Evolutionary conservation across 2,329 filamentous ascomycete species (phyloP).

Genomic region (Alternaria sp.): DNA sequence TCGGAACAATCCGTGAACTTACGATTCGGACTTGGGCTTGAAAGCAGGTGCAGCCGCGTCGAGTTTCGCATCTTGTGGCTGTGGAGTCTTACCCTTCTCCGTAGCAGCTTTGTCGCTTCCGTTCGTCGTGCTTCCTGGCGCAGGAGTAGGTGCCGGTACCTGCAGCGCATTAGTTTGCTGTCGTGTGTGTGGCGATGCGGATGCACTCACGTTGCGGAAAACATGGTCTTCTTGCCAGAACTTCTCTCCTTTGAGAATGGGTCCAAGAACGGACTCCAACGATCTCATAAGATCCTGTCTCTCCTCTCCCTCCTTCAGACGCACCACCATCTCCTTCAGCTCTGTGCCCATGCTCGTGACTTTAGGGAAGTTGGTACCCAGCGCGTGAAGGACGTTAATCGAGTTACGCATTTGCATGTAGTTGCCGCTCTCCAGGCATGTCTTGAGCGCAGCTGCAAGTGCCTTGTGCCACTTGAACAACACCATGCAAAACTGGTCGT

Average conservation of each 20-base stretch:
- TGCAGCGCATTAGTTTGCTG: constrained; percentile 23
- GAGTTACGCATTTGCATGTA: constrained; percentile 99
- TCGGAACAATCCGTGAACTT: constrained; percentile 23
- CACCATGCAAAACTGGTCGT: constrained; percentile 84
- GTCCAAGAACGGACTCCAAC: constrained; percentile 74
- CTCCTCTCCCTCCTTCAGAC: constrained; percentile 64
- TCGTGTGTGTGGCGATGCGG: not conserved
- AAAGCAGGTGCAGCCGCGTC: constrained; percentile 70
- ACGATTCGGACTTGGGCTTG: constrained; percentile 59
- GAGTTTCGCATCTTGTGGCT: constrained; percentile 56
- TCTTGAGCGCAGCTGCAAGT: constrained; percentile 79
- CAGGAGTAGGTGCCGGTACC: constrained; percentile 32
- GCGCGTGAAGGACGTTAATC: constrained; percentile 83
- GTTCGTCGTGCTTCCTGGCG: constrained; percentile 39
- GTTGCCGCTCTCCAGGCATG: constrained; percentile 81
- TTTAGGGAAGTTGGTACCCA: constrained; percentile 84
- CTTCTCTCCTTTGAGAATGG: constrained; percentile 71
- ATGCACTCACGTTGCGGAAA: constrained; percentile 69
- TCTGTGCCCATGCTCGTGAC: constrained; percentile 85
- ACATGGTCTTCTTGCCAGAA: constrained; percentile 79
- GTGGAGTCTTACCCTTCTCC: constrained; percentile 50
- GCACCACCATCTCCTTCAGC: constrained; percentile 71
- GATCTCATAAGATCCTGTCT: constrained; percentile 79
- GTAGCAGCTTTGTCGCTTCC: constrained; percentile 37
- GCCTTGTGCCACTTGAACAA: constrained; percentile 91